phyloP scores from a whole-genome alignment of 768 basidiomycete genomes.

The Amanita fuliginea region DNA sequence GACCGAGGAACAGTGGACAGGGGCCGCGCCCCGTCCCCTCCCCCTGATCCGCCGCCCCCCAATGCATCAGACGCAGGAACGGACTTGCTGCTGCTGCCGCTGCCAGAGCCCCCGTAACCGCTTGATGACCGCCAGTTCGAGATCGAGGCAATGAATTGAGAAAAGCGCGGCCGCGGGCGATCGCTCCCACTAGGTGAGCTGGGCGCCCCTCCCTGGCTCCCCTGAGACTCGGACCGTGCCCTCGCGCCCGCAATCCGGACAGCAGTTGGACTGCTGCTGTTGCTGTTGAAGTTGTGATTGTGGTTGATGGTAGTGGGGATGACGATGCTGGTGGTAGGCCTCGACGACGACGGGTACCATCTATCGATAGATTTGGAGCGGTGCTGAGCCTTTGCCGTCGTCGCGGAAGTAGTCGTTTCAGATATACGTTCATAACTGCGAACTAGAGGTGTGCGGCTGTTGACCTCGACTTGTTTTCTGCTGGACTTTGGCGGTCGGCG shows the following conservation, averaged over 20 bases:
- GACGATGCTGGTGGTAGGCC: neutral
- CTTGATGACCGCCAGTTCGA: slow-evolving; percentile 22
- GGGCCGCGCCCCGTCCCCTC: neutral
- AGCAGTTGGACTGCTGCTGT: neutral
- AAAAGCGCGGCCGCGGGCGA: slow-evolving; percentile 8
- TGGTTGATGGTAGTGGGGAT: neutral
- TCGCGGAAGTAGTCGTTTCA: neutral
- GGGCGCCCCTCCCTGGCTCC: slow-evolving; percentile 10
- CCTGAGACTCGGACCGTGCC: slow-evolving; percentile 18
- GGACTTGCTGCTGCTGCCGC: neutral
- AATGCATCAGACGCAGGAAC: neutral
- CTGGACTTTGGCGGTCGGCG: neutral
- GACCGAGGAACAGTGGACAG: neutral
- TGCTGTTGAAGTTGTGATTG: neutral
- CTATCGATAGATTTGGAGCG: slow-evolving; percentile 5
- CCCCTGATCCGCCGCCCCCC: neutral
- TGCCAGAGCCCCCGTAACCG: slow-evolving; percentile 1
- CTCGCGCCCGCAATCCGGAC: neutral
- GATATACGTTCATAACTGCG: neutral
- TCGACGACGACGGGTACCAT: neutral
- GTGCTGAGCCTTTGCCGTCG: neutral
- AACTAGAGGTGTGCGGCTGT: neutral
- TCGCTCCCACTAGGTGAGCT: slow-evolving; percentile 12
- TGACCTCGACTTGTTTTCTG: neutral
- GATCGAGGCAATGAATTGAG: slow-evolving; percentile 18